Evolutionary conservation across 306 rosid species (phyloP), one percentile per base, ranked within the genome.

Genomic region (Crotalaria pallida): DNA sequence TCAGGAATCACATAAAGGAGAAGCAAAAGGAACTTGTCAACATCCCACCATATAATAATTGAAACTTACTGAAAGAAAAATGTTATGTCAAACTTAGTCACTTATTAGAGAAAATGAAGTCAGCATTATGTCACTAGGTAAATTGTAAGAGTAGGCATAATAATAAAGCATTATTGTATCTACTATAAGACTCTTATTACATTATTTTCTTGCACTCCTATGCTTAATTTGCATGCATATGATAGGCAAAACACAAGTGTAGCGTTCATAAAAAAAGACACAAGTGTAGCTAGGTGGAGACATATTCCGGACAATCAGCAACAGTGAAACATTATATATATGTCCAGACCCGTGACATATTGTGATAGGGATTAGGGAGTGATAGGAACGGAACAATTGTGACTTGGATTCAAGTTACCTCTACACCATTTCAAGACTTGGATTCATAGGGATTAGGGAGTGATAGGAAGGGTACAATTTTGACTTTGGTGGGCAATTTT

Each of bases 11-110:
- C 65, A 64, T 66, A 88, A 91, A 82, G 91, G 91, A 77, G 87
- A 84, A 81, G 77, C 86, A 77, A 90, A 90, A 83, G 83, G 92
- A 91, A 82, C 88, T 83, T 88, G 89, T 88, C 96, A 75, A 76
- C 81, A 69, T 86, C 92, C 82, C 87, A 86, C 87, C 79, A 76
- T 52, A 71, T 80, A 78, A 73, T 78, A 80, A 79, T 75, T 79
- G 61, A 47, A 77, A 72, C 60, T 77, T 79, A 63, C 71, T 67
- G 10, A 45, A 61, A 31, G 29, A 5, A 52, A 31, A 73, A 38
- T 64, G 13, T 48, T 59, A 10, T 72, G 77, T 57, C 67, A 62
- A 73, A 67, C 76, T 64, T 17, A 15, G 19, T 74, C 63, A 66
- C 74, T 79, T 58, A 40, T 79, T 58, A 40, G 65, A 23, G 67